Conservation (phyloP, 805 yeast species). For the Torulaspora gathmanii region DNA sequence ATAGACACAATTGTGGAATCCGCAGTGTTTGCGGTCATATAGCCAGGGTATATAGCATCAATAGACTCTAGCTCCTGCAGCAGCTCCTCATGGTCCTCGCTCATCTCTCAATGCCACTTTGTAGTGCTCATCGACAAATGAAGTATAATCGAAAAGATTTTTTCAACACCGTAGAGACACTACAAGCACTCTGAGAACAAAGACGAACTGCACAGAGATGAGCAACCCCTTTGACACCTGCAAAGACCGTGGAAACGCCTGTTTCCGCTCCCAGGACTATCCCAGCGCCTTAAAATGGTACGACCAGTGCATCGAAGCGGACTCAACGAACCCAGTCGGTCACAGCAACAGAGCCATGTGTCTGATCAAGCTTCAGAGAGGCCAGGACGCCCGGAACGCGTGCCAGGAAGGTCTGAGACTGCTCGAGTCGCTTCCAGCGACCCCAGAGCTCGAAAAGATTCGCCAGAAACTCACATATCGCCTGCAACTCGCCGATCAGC, state of each 20-base stretch:
- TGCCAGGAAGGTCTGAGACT: constrained; percentile 45
- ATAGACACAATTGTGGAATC: constrained; percentile 41
- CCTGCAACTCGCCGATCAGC: constrained; percentile 3
- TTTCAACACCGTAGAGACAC: not conserved
- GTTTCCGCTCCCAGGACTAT: constrained; percentile 45
- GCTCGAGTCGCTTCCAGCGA: not conserved
- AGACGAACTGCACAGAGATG: not conserved
- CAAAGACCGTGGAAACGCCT: constrained; percentile 47
- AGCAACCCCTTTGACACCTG: constrained; percentile 17
- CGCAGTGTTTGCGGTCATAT: constrained; percentile 37
- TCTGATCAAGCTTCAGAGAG: constrained; percentile 48
- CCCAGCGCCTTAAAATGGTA: constrained; percentile 50
- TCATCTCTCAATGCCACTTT: constrained; percentile 7
- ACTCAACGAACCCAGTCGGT: constrained; percentile 49
- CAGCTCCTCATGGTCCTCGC: constrained; percentile 20
- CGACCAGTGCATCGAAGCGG: constrained; percentile 48
- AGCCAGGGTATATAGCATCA: constrained; percentile 80
- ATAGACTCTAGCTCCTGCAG: constrained; percentile 69
- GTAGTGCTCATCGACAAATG: not conserved
- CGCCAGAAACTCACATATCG: constrained; percentile 10
- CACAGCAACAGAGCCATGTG: constrained; percentile 69
- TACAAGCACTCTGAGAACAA: constrained; percentile 1
- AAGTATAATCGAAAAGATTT: constrained; percentile 1
- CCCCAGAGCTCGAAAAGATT: constrained; percentile 1
- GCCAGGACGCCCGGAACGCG: constrained; percentile 46